Percentiles rank a stretch among this genome's conserved stretches.
These are phyloP conservation scores for Hypericum androsaemum DNA, from an alignment of 345 rosid genomes.

Conservation along the genomic window DNA sequence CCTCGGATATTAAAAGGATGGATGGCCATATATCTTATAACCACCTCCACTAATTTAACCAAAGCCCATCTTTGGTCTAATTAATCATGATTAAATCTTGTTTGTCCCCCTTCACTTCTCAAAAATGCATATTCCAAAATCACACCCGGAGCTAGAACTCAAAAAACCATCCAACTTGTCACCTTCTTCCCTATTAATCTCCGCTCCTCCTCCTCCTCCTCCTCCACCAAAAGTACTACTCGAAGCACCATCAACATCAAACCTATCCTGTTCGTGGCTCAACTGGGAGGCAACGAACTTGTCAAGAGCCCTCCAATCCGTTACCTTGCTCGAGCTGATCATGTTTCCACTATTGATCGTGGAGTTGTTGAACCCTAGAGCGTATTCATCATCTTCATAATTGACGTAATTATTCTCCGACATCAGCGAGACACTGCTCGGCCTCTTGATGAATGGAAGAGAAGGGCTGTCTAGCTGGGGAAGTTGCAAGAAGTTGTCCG, in stretches of 20 bases:
- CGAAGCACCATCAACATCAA: slow-evolving; percentile 2
- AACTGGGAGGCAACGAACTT: slow-evolving; percentile 88
- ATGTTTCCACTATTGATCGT: background rate
- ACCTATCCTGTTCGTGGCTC: slow-evolving; percentile 55
- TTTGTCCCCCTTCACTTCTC: slow-evolving; percentile 25
- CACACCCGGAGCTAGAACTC: slow-evolving; percentile 34
- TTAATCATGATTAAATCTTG: slow-evolving; percentile 6
- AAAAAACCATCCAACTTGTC: slow-evolving; percentile 38
- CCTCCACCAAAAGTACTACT: background rate
- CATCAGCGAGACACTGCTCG: slow-evolving; percentile 24
- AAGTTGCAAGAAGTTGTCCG: slow-evolving; percentile 58
- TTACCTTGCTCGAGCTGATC: slow-evolving; percentile 33
- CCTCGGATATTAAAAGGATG: too few relatives aligned
- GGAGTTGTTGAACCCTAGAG: slow-evolving; percentile 17
- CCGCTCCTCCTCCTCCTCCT: slow-evolving; percentile 21
- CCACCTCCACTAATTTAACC: too few relatives aligned
- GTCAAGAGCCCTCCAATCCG: slow-evolving; percentile 83
- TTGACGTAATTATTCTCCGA: slow-evolving; percentile 20
- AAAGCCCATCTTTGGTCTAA: background rate
- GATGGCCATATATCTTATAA: too few relatives aligned
- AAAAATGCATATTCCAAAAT: slow-evolving; percentile 50
- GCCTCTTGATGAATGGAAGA: slow-evolving; percentile 48
- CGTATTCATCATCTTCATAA: slow-evolving; percentile 21
- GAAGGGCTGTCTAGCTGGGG: slow-evolving; percentile 92
- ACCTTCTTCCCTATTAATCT: slow-evolving; percentile 26